Evolutionary conservation across 352 stramenopile genomes (phyloP), one percentile per base, ranked within the genome.

Genomic region (Globisporangium echinulatum): DNA sequence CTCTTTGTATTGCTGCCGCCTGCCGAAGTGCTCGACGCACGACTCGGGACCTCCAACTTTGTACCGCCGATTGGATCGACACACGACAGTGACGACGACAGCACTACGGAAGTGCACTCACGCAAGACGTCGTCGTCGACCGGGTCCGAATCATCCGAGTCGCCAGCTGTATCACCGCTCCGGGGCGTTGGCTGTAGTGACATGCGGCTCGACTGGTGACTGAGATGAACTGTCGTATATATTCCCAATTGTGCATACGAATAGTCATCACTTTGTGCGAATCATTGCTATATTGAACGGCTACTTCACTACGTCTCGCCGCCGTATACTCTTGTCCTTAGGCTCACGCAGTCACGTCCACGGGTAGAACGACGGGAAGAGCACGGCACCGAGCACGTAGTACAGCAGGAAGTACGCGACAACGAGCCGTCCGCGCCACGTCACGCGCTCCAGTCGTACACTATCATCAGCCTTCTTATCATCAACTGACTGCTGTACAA

Each of bases 1-100:
- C 77, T 97, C 10, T 79, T 84, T 56, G 74, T 97, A 2, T 69
- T 94, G 55, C 75, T 97, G 47, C 89, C 91, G 14, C 72, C 82
- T 0, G 67, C 64, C 17, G 62, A 76, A 9, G 84, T 92, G 55
- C 63, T 97, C 2, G 88, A 97, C 68, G 81, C 76, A 19, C 89
- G 95, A 38, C 67, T 97, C 9, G 88, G 82, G 33, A 96, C 84
- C 4, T 77, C 76, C 68, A 85, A 63, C 62, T 95, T 71, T 33
- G 13, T 78, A n/a, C 58, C 19, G 7, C 49, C 19, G 36, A 8
- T 44, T 44, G 15, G n/a, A 49, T 10, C 13, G 61, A 79, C 47
- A 7, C 14, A n/a, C 49, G 49, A 54, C 37, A 13, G 37, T 46
- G 36, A 15, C 37, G 51, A 43, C 10, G 25, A 40, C 49, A 39